phyloP scores from a whole-genome alignment of 169 alveolate genomes.

The Cryptosporidium ubiquitum region DNA sequence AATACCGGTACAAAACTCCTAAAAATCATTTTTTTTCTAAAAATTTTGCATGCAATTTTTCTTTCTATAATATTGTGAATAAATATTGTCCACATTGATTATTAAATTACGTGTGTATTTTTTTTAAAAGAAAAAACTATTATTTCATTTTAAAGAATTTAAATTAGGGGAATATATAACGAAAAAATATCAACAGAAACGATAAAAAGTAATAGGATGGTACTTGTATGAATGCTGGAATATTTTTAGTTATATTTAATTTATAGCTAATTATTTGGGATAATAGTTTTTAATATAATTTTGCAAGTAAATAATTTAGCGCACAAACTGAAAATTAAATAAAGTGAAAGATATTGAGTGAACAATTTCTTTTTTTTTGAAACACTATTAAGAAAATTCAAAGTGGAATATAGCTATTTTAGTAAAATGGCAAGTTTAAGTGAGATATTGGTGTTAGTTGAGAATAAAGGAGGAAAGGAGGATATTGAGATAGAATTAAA shows the following conservation, averaged over 20 bases:
- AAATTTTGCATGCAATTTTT: neutral
- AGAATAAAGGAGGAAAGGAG: constrained; percentile 49
- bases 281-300: neutral
- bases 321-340: neutral
- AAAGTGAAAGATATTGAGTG: neutral
- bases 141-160: too few relatives aligned
- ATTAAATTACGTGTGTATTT: constrained; percentile 5
- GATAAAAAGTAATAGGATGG: too few relatives aligned
- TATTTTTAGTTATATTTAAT: neutral
- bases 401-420: neutral
- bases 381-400: neutral
- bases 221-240: too few relatives aligned
- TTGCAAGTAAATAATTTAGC: neutral
- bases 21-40: neutral
- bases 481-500: constrained; percentile 7
- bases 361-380: neutral
- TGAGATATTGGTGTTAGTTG: neutral
- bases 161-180: too few relatives aligned
- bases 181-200: too few relatives aligned
- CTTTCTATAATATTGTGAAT: neutral
- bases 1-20: neutral
- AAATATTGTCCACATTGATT: constrained; percentile 11
- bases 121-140: neutral
- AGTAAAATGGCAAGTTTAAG: neutral
- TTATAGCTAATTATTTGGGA: neutral